phyloP scores from a whole-genome alignment of 192 early-diverging fungal species.

The Mortierella claussenii region DNA sequence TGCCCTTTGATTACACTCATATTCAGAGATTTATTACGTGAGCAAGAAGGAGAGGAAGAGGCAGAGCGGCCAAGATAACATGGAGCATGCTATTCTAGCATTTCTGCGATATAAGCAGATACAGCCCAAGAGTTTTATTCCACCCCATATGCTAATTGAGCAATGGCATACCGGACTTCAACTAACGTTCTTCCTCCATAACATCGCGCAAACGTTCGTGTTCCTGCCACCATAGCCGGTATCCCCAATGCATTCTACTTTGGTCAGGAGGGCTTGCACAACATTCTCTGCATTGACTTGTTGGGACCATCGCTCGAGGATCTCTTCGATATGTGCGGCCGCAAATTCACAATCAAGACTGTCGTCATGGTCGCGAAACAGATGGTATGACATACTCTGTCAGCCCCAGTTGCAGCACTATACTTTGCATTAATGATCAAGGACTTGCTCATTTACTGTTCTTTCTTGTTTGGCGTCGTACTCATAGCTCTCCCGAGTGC shows the following conservation, averaged over 20 bases:
- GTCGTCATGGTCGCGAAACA: conserved; percentile 94
- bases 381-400: conserved; percentile 70
- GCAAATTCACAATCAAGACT: conserved; percentile 91
- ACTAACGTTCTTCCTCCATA: background rate
- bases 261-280: conserved; percentile 96
- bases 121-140: no score
- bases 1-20: no score
- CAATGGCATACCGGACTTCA: no score
- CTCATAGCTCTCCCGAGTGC: conserved; percentile 76
- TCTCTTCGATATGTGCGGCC: conserved; percentile 92
- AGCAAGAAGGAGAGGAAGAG: no score
- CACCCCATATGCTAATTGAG: no score
- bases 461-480: background rate
- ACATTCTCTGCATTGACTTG: conserved; percentile 93
- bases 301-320: conserved; percentile 94
- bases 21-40: no score
- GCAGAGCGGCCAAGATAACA: no score
- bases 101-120: no score
- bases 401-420: conserved; percentile 1
- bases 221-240: conserved; percentile 81
- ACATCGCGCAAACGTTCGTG: background rate
- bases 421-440: conserved; percentile 1
- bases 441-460: background rate
- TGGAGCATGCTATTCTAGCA: no score
- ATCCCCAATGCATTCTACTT: conserved; percentile 94